A percentile compares a stretch with the other conserved stretches of the same genome.
These are phyloP conservation scores for Toxicodendron radicans DNA, from an alignment of 345 rosid genomes.

Conservation along the genomic window DNA sequence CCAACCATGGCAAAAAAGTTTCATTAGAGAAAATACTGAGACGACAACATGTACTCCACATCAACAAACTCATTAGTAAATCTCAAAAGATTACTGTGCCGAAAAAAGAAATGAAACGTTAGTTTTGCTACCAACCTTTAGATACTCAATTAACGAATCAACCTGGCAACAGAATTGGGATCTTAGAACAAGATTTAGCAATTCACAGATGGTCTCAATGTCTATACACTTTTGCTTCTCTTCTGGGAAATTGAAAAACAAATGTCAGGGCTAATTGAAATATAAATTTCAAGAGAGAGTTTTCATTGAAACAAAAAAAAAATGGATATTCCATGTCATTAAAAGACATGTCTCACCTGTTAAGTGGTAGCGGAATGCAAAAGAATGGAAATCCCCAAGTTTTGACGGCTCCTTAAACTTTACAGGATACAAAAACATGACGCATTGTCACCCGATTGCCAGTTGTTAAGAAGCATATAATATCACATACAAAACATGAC, in stretches of 20 bases:
- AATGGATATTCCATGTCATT: slow-evolving; percentile 4
- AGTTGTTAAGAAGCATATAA: not conserved
- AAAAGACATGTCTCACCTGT: slow-evolving; percentile 39
- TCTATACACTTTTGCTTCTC: slow-evolving; percentile 56
- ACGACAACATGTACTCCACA: not conserved
- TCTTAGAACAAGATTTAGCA: slow-evolving; percentile 48
- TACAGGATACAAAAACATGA: slow-evolving; percentile 14
- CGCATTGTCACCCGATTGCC: slow-evolving; percentile 5
- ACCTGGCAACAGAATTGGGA: slow-evolving; percentile 35
- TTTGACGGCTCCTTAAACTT: slow-evolving; percentile 35
- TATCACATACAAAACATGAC: not conserved
- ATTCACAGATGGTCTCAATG: slow-evolving; percentile 50
- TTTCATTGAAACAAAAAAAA: not conserved
- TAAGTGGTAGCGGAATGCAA: slow-evolving; percentile 50
- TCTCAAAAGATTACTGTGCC: not conserved
- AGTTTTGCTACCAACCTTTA: slow-evolving; percentile 35
- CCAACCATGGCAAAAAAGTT: not conserved
- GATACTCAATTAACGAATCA: slow-evolving; percentile 42
- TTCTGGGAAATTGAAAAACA: slow-evolving; percentile 36
- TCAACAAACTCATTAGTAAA: slow-evolving; percentile 2
- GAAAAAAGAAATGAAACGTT: not conserved
- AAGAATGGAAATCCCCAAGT: slow-evolving; percentile 44
- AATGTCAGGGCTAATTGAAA: not conserved
- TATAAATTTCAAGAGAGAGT: not conserved
- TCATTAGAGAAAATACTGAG: not conserved